phyloP scores from a whole-genome alignment of 306 rosid species.

The Abrus precatorius region DNA sequence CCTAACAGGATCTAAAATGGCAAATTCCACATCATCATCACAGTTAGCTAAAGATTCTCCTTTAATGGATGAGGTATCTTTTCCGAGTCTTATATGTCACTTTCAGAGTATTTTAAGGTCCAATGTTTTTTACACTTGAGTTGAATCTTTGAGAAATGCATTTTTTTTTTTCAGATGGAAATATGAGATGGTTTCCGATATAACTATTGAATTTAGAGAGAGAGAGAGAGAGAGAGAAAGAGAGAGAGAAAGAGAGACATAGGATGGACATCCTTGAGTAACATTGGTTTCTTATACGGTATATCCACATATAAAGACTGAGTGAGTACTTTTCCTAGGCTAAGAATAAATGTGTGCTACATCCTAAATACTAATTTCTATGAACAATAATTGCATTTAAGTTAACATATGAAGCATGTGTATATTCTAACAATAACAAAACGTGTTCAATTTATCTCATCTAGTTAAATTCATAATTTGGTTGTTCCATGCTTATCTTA shows the following conservation, averaged over 20 bases:
- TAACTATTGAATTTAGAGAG: not conserved
- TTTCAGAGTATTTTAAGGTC: constrained; percentile 26
- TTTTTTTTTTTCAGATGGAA: not conserved
- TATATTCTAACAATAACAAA: not conserved
- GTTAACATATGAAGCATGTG: not conserved
- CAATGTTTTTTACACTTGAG: not conserved
- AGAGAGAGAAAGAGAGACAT: not conserved
- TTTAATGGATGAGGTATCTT: constrained; percentile 80
- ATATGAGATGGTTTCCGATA: not conserved
- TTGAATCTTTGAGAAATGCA: constrained; percentile 23
- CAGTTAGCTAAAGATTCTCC: constrained; percentile 81
- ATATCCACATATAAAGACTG: not conserved
- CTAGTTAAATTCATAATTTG: not conserved
- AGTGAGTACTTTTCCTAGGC: not conserved
- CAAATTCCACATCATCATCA: constrained; percentile 79
- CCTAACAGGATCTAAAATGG: constrained; percentile 69
- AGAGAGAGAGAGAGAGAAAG: not conserved
- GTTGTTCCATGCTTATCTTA: constrained; percentile 5
- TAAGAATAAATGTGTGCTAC: not conserved
- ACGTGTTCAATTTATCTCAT: constrained; percentile 15
- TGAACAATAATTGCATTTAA: not conserved
- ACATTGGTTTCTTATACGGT: not conserved
- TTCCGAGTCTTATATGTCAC: constrained; percentile 8
- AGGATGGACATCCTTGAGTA: not conserved
- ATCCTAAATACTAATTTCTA: not conserved